Evolutionary conservation across 139 green algal genomes (phyloP).

Genomic region (Limnomonas spitsbergensis): DNA sequence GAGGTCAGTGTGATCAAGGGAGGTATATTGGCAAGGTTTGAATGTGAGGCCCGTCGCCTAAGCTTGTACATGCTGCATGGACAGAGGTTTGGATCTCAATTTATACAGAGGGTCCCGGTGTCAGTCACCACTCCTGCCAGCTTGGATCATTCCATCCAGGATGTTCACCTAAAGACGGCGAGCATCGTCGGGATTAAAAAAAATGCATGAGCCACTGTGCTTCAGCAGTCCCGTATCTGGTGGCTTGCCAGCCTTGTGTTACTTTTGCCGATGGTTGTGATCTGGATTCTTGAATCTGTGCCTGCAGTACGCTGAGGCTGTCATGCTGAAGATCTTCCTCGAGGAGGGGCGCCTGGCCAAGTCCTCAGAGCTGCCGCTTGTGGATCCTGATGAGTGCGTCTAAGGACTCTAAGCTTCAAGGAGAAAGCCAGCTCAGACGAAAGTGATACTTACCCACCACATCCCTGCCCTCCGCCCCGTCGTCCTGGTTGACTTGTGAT

Average conservation of each 20-base stretch:
- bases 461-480: too few relatives aligned
- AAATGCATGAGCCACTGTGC: too few relatives aligned
- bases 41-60: too few relatives aligned
- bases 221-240: too few relatives aligned
- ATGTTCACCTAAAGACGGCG: too few relatives aligned
- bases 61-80: constrained; percentile 6
- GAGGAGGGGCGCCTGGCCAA: constrained; percentile 51
- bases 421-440: too few relatives aligned
- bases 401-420: background rate
- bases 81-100: background rate
- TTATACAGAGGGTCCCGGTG: constrained; percentile 6
- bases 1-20: background rate
- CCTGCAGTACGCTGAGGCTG: constrained; percentile 62
- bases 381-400: constrained; percentile 71
- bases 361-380: constrained; percentile 53
- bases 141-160: background rate
- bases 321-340: constrained; percentile 69
- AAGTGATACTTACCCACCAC: too few relatives aligned
- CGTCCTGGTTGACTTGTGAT: too few relatives aligned
- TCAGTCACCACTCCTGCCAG: background rate
- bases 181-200: too few relatives aligned
- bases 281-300: too few relatives aligned
- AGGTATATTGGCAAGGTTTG: constrained; percentile 9
- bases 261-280: too few relatives aligned
- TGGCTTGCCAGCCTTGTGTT: too few relatives aligned